A percentile compares a stretch with the other conserved stretches of the same genome.
Evolutionary conservation across 495 filamentous ascomycete genomes (phyloP).

Genomic region (Aspergillus bertholletiae): DNA sequence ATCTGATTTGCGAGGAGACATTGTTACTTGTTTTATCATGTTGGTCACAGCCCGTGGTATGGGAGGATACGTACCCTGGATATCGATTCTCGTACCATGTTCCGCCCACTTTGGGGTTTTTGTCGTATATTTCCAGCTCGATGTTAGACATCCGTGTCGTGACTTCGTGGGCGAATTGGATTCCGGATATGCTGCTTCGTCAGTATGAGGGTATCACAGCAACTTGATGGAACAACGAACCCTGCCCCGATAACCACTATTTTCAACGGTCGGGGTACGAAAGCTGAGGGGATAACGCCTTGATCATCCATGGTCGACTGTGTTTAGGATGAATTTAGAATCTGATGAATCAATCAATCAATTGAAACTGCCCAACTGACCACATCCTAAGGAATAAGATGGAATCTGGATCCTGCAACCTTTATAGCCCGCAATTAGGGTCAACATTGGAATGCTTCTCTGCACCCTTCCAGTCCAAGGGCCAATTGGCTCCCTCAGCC

Average conservation of each 20-base stretch:
- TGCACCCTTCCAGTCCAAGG: too few relatives aligned
- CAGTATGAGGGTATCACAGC: not conserved
- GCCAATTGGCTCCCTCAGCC: too few relatives aligned
- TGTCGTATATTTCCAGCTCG: constrained; percentile 1
- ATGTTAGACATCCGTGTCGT: not conserved
- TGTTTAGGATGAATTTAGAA: too few relatives aligned
- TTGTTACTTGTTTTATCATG: not conserved
- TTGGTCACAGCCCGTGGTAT: not conserved
- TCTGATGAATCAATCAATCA: too few relatives aligned
- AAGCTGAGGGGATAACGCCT: not conserved
- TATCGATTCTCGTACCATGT: constrained; percentile 7
- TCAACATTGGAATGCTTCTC: too few relatives aligned
- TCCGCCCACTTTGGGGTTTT: constrained; percentile 1
- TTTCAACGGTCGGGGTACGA: not conserved
- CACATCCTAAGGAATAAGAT: too few relatives aligned
- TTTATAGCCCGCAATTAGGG: too few relatives aligned
- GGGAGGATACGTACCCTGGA: not conserved
- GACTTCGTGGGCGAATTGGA: not conserved
- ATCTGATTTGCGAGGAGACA: constrained; percentile 1
- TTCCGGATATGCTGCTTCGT: not conserved
- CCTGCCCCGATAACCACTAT: not conserved
- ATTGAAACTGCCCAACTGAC: too few relatives aligned
- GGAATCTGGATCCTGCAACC: too few relatives aligned
- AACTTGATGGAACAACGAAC: not conserved
- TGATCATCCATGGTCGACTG: not conserved